Base-by-base conservation (phyloP, 148 eudicot genomes). In the Nepenthes mirabilis region DNA sequence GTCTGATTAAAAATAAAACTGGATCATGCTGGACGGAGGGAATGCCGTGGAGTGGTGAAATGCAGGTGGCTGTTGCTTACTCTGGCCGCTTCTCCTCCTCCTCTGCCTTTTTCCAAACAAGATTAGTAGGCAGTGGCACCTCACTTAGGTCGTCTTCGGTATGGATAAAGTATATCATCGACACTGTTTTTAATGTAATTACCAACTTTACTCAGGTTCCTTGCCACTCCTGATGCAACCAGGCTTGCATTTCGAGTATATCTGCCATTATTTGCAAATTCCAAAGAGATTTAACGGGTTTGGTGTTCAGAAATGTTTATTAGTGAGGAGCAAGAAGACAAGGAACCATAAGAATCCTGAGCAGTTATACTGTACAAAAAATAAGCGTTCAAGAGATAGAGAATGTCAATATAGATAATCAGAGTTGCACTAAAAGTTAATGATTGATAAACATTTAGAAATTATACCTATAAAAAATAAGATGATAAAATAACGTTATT, bases 181-280 rank as follows among this genome's bases (percentile, higher is more conserved):
- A 93, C 60, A 37, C 79, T 79, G 48, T 80, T 83, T 79, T 88
- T 91, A 48, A 93, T 52, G 55, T 82, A 81, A 63, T 79, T 82
- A 48, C 96, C 95, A 33, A 80, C 96, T 72, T 61, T 86, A n/a
- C 80, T 71, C 76, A 85, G 47, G 72, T 93, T 88, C 80, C 81
- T 88, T 32, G 73, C 91, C 52, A 93, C 98, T 59, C 98, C 96
- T 61, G 79, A 75, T 23, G 91, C 98, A 62, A 93, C 96, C 55
- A 93, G 60, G 36, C 69, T 78, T 45, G 98, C 98, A 56, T 93
- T 93, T 70, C 98, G 79, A 23, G 83, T 68, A 62, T 85, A 91
- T 61, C 98, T 91, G 87, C 59, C 52, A 62, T n/a, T 13, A 5
- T n/a, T 6, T 32, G 35, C 12, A 59, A 54, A 14, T 54, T 54